Base-by-base conservation (phyloP, 768 basidiomycete genomes). In the Naganishia randhawae region DNA sequence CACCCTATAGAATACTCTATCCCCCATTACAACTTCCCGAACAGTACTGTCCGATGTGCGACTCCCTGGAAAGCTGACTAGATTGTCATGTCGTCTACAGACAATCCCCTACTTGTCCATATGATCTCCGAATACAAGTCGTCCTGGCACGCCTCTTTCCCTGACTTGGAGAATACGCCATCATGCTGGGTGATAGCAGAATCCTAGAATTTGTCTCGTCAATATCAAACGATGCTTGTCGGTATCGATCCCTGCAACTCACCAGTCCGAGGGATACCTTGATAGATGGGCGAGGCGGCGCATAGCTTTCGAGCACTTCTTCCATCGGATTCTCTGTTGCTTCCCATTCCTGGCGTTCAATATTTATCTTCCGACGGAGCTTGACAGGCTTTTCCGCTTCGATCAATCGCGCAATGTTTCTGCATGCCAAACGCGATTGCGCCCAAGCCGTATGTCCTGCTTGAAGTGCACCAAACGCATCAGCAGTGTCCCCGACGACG, bases 381-480 rank as follows among this genome's bases (percentile, higher is more conserved):
- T 61, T 42, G 57, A 61, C 57, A 5, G 57, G 57, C 57, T 61
- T 71, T 68, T 68, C 67, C 9, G 33, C 61, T 45, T 63, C 57
- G 35, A 68, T 50, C 29, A 68, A 22, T 37, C 33, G 37, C 32
- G 76, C 41, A 41, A 81, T 75, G 67, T 81, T 81, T 22, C 75
- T 65, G 5, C 75, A 77, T 0, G 78, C 80, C 11, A 80, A 71
- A 41, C 73, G 75, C 13, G 70, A 76, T 63, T 80, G 78, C 41
- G 72, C 76, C 45, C 74, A 80, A 3, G 78, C 80, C n/a, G 78
- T 80, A 71, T 78, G 79, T 25, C 80, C 80, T 29, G 80, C 80
- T 66, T 78, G 74, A 42, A 81, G 76, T 7, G 77, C 75, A 6
- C 67, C 67, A 35, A 68, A 68, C 2, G 77, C 75, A 51, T 78